Evolutionary conservation across 768 basidiomycete genomes (phyloP).

Genomic region (Calocera cornea): DNA sequence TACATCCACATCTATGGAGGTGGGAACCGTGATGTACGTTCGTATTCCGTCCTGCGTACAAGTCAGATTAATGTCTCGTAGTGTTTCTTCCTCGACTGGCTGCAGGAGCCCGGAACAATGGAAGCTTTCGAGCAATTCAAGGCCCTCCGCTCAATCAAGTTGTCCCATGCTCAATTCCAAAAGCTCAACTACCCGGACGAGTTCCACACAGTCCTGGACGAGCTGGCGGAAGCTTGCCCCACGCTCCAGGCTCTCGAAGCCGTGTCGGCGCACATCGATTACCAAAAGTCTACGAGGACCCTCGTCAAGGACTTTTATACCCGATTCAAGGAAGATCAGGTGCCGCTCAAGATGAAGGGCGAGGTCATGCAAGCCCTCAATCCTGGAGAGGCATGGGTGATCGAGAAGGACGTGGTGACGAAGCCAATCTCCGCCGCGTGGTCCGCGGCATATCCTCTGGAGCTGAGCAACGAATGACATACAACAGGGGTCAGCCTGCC

Average conservation of each 20-base stretch:
- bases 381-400: background rate
- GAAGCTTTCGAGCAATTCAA: background rate
- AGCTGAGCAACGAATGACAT: background rate
- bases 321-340: background rate
- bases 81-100: constrained; percentile 1
- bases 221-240: background rate
- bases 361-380: background rate
- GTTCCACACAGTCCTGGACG: background rate
- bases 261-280: background rate
- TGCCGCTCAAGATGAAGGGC: background rate
- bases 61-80: background rate
- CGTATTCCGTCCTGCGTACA: background rate
- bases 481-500: background rate
- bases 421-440: background rate
- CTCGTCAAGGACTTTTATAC: background rate
- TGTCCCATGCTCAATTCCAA: background rate
- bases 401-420: background rate
- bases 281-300: background rate
- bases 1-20: background rate
- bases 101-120: background rate
- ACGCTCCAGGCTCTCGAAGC: background rate
- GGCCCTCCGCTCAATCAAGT: background rate
- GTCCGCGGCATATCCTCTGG: background rate
- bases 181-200: background rate
- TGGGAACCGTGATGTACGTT: background rate